Conservation (phyloP, 208 protist genomes). For the Pavlovales sp. region DNA sequence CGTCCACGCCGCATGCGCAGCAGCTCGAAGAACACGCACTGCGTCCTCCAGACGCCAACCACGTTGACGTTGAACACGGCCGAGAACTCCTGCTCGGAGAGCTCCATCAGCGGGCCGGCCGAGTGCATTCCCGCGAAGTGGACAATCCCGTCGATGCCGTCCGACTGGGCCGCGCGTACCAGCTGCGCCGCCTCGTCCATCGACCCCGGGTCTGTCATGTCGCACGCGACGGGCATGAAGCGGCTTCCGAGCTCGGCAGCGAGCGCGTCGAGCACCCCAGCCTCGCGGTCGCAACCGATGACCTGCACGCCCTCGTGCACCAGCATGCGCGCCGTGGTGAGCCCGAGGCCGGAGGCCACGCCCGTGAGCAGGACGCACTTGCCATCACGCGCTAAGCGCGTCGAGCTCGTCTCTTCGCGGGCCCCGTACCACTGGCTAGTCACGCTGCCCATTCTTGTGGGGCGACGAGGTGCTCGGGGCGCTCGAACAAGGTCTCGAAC, state of each 20-base stretch:
- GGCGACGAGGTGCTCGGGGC: too few relatives aligned
- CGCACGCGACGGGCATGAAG: neutral
- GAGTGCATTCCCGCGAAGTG: neutral
- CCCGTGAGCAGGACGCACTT: neutral
- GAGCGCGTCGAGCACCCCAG: neutral
- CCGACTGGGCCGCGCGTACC: neutral
- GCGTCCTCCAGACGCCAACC: neutral
- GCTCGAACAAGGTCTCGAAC: too few relatives aligned
- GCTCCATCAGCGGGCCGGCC: neutral
- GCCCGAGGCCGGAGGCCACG: neutral
- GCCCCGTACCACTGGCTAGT: too few relatives aligned
- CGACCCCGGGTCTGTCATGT: neutral
- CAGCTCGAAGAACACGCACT: neutral
- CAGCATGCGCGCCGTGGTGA: neutral
- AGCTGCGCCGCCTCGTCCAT: neutral
- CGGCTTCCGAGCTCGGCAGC: neutral
- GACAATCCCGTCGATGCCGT: neutral
- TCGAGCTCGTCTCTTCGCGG: too few relatives aligned
- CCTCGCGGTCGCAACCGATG: neutral
- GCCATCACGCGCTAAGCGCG: too few relatives aligned
- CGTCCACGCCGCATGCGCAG: neutral
- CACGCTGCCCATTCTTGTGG: too few relatives aligned
- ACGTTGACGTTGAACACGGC: neutral
- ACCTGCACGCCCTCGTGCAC: neutral
- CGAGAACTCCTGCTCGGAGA: neutral